A percentile compares a stretch with the other conserved stretches of the same genome.
These are phyloP conservation scores for Leccinum glutinopallens DNA, from an alignment of 1,284 basidiomycete genomes.

Conservation along the genomic window DNA sequence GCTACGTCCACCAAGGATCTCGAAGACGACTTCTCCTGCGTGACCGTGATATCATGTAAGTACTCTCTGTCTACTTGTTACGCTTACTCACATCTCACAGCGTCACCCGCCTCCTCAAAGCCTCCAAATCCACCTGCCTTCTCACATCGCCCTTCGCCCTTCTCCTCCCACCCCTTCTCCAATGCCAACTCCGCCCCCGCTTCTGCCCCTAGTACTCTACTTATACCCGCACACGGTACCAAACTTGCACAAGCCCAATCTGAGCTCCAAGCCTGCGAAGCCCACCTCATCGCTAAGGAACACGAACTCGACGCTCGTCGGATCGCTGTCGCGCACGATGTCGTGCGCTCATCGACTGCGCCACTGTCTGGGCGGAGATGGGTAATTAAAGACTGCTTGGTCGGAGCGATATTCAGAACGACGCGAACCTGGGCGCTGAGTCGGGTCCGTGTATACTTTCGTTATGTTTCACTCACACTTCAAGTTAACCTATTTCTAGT, in stretches of 20 bases:
- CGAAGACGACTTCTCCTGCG: too few species aligned
- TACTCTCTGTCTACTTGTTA: background rate
- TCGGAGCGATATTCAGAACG: background rate
- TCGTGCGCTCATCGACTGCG: conserved; percentile 66
- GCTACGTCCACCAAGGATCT: too few species aligned
- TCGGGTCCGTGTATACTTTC: background rate
- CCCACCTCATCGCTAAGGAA: conserved; percentile 68
- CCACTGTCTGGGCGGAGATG: conserved; percentile 64
- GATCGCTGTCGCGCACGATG: conserved; percentile 53
- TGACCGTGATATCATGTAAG: conserved; percentile 61
- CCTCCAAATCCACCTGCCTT: conserved; percentile 57
- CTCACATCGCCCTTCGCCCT: conserved; percentile 30
- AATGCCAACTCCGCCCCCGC: conserved; percentile 31
- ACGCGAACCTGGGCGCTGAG: background rate
- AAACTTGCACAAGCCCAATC: conserved; percentile 70
- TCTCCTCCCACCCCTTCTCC: conserved; percentile 35
- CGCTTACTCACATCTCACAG: conserved; percentile 29
- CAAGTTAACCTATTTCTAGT: too few species aligned
- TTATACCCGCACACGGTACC: conserved; percentile 8
- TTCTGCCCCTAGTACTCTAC: background rate
- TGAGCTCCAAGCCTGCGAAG: conserved; percentile 77
- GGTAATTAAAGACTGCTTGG: conserved; percentile 58
- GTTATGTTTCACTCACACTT: background rate
- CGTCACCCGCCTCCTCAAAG: conserved; percentile 75
- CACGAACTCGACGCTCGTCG: conserved; percentile 57